Base-by-base conservation (phyloP, 441 rosid genomes). In the Pelargonium australe region DNA sequence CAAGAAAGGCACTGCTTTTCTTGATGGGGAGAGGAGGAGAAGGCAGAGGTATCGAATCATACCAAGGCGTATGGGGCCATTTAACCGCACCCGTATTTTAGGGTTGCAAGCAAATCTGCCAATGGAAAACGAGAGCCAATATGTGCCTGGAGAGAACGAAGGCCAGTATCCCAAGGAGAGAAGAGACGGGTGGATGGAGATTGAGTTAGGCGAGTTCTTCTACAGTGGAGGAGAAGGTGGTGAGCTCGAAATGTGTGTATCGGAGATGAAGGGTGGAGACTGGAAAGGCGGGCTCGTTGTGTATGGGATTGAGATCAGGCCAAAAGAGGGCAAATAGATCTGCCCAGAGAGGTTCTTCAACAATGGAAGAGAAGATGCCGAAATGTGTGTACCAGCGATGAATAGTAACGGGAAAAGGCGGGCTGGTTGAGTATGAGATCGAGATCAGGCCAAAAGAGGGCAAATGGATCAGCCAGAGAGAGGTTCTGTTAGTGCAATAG, bases 251-350 rank as follows among this genome's bases (percentile, higher is more conserved):
- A 78, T 87, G 81, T 78, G 81, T 20, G 69, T 83, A 17, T 1
- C 57, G 72, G 86, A 77, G 76, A 37, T 57, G 10, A 60, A 72
- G 8, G 53, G 62, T 2, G 79, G 77, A 13, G 0, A 64, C 34
- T 66, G 78, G 88, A 84, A 84, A 68, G 34, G 75, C 0, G 86
- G 86, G 1, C 71, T 87, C n/a, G 34, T 83, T 17, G 65, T 84
- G 1, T 73, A 82, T n/a, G 86, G 92, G 17, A 81, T 87, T 5
- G 92, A 85, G 72, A 72, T 87, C 13, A 77, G 88, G 79, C 90
- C 87, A 0, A 78, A 80, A 43, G 51, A 61, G n/a, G 55, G 55
- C 16, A 49, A 49, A 5, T 49, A 31, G 34, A 31, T 31, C 34
- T 0, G 34, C n/a, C 34, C 3, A 31, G 3, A 31, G 3, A 31